phyloP scores from a whole-genome alignment of 176 grass and related monocot genomes.

The Aegilops bicornis region DNA sequence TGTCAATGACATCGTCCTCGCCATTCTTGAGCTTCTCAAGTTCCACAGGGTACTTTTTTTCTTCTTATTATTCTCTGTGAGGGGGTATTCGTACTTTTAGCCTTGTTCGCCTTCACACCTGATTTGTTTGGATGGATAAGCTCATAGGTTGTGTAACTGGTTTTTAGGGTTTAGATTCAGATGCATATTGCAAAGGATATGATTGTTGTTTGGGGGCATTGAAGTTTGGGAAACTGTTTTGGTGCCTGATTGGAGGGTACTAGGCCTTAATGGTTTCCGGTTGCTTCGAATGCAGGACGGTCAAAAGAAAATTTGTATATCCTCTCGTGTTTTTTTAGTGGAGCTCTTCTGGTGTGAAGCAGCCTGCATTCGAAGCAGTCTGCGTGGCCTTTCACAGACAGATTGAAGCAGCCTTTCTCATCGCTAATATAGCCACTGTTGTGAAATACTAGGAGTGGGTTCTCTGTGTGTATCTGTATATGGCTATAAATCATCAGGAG shows the following conservation, averaged over 20 bases:
- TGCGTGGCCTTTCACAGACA: too few relatives aligned
- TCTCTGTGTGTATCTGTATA: background rate
- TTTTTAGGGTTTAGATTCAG: constrained; percentile 22
- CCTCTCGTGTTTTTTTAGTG: background rate
- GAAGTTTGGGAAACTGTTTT: background rate
- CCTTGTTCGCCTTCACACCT: background rate
- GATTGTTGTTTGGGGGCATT: background rate
- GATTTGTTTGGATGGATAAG: background rate
- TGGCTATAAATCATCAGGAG: background rate
- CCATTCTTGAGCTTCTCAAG: constrained; percentile 90
- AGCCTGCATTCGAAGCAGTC: too few relatives aligned
- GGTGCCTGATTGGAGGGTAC: background rate
- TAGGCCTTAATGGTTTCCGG: background rate
- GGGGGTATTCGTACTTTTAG: background rate
- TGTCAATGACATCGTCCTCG: constrained; percentile 86
- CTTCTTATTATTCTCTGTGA: background rate
- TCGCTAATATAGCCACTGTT: background rate
- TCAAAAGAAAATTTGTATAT: background rate
- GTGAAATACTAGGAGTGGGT: background rate
- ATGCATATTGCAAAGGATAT: background rate
- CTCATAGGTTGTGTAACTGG: constrained; percentile 16
- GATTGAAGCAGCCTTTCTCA: background rate
- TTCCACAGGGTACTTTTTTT: constrained; percentile 52
- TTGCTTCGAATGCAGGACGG: background rate
- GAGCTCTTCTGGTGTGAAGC: background rate